phyloP scores from a whole-genome alignment of 1,284 basidiomycete species.

The Sparassis latifolia region DNA sequence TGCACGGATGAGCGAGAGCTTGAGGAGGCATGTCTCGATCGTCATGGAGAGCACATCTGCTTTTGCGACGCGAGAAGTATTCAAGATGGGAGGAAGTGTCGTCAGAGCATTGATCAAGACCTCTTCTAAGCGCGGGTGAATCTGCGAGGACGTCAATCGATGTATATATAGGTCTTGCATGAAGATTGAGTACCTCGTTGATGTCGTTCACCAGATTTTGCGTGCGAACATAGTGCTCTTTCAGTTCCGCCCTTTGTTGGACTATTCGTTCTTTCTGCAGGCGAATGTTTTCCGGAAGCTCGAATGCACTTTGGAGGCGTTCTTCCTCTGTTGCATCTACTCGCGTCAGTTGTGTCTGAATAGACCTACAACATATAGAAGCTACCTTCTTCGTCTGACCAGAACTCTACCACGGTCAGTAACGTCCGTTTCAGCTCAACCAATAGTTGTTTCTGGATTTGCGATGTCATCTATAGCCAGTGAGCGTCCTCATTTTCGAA shows the following conservation, averaged over 20 bases:
- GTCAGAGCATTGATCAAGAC: slow-evolving; percentile 23
- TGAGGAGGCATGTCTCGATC: slow-evolving; percentile 41
- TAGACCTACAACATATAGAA: neutral
- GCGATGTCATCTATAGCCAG: neutral
- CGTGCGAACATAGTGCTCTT: neutral
- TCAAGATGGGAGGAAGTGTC: slow-evolving; percentile 23
- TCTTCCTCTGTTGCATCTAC: neutral
- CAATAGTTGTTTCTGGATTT: neutral
- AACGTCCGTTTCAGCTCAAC: slow-evolving; percentile 5
- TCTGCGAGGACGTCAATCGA: slow-evolving; percentile 15
- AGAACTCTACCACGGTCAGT: slow-evolving; percentile 4
- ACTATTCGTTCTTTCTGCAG: neutral
- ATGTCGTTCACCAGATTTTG: slow-evolving; percentile 2
- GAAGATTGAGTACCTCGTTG: slow-evolving; percentile 4
- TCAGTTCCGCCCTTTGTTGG: neutral
- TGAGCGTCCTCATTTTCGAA: neutral
- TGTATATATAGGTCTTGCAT: neutral
- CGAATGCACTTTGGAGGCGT: neutral
- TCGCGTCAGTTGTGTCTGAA: neutral
- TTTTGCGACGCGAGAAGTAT: slow-evolving; percentile 22
- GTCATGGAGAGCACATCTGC: slow-evolving; percentile 34
- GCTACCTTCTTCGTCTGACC: neutral
- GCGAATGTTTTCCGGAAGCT: slow-evolving; percentile 3
- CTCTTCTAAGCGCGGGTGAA: slow-evolving; percentile 27
- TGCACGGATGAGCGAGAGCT: slow-evolving; percentile 38